Conservation (phyloP, 129 eudicot genomes). For the Dittrichia graveolens region DNA sequence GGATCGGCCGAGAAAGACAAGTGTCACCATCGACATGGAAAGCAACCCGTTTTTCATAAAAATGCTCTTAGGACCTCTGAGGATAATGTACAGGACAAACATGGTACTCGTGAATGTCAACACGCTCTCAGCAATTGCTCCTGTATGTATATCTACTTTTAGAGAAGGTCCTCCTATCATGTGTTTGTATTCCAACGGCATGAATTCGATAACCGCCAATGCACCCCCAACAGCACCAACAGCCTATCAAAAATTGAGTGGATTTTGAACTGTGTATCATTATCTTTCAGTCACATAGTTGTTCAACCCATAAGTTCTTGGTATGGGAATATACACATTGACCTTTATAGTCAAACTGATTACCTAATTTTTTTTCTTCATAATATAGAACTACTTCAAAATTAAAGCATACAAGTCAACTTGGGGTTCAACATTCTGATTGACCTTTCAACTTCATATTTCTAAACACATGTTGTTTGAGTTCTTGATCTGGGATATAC, state of each 20-base stretch:
- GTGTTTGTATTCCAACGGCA: slow-evolving; percentile 70
- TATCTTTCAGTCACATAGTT: not conserved
- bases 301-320: not conserved
- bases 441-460: not conserved
- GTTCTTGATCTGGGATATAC: no score
- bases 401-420: slow-evolving; percentile 9
- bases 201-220: slow-evolving; percentile 53
- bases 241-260: slow-evolving; percentile 41
- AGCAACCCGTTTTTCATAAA: slow-evolving; percentile 71
- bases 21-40: slow-evolving; percentile 57
- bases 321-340: not conserved
- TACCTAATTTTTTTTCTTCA: not conserved
- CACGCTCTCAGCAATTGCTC: slow-evolving; percentile 71
- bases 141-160: slow-evolving; percentile 77
- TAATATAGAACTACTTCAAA: not conserved
- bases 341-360: not conserved
- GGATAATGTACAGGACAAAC: slow-evolving; percentile 51
- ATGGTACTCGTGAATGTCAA: slow-evolving; percentile 64
- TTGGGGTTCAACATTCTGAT: not conserved
- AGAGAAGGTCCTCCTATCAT: slow-evolving; percentile 77
- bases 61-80: slow-evolving; percentile 60
- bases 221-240: slow-evolving; percentile 78
- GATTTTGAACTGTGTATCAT: not conserved
- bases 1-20: slow-evolving; percentile 58
- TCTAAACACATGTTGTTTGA: not conserved